phyloP scores from a whole-genome alignment of 768 basidiomycete species.

The Cystobasidium ongulense region DNA sequence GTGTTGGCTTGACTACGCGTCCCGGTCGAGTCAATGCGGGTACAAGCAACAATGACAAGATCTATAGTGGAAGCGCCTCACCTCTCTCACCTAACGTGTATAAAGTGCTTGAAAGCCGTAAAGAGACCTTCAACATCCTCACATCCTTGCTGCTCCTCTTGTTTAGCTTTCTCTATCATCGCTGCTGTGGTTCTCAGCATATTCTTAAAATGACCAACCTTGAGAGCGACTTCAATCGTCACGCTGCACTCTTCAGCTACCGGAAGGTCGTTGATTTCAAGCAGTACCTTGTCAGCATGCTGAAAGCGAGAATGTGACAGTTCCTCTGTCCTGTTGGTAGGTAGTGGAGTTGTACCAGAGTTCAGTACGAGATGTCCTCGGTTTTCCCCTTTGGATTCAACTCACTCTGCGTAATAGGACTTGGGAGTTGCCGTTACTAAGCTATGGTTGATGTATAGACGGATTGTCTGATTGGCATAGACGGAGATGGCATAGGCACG shows the following conservation, averaged over 20 bases:
- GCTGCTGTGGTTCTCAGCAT: background rate
- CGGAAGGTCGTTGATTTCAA: background rate
- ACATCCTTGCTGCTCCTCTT: background rate
- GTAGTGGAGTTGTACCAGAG: too few species aligned
- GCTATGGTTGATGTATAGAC: too few species aligned
- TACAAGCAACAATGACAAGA: too few species aligned
- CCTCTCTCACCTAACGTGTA: background rate
- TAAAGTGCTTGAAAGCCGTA: background rate
- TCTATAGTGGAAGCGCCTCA: too few species aligned
- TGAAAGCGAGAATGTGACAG: background rate
- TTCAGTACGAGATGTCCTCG: too few species aligned
- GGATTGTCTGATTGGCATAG: too few species aligned
- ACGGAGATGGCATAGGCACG: too few species aligned
- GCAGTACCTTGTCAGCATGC: background rate
- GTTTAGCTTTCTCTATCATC: background rate
- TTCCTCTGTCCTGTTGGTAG: background rate
- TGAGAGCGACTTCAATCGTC: background rate
- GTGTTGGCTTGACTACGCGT: too few species aligned
- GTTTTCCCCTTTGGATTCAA: too few species aligned
- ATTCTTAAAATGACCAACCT: background rate
- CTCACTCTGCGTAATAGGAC: too few species aligned
- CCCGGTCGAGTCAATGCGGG: too few species aligned
- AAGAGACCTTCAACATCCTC: background rate
- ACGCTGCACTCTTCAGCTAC: background rate
- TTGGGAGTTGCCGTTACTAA: too few species aligned